phyloP scores from a whole-genome alignment of 2,329 filamentous ascomycete genomes.

The Aspergillus glaucus region DNA sequence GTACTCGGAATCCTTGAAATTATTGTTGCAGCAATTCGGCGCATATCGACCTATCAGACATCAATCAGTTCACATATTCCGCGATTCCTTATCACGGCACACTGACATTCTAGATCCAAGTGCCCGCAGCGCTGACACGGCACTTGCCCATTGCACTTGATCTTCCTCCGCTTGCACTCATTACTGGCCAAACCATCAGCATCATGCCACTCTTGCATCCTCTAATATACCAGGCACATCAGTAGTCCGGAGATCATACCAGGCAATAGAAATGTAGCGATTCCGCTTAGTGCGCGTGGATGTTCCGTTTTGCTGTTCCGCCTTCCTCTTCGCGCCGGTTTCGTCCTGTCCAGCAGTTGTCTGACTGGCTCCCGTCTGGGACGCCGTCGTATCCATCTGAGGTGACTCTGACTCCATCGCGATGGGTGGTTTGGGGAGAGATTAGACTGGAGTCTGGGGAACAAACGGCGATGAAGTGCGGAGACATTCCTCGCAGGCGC shows the following conservation, averaged over 20 bases:
- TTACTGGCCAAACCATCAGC: slow-evolving; percentile 39
- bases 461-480: slow-evolving; percentile 22
- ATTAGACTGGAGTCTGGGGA: slow-evolving; percentile 4
- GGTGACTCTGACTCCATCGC: slow-evolving; percentile 31
- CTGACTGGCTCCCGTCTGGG: slow-evolving; percentile 18
- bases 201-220: not conserved
- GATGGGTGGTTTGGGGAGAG: slow-evolving; percentile 1
- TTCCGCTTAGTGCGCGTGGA: slow-evolving; percentile 57
- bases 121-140: slow-evolving; percentile 62
- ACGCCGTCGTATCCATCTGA: slow-evolving; percentile 20
- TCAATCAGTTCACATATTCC: not conserved
- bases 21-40: slow-evolving; percentile 63
- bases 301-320: slow-evolving; percentile 39
- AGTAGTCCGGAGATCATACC: slow-evolving; percentile 38
- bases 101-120: slow-evolving; percentile 52
- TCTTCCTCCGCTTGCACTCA: slow-evolving; percentile 61
- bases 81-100: not conserved
- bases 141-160: slow-evolving; percentile 61
- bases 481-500: slow-evolving; percentile 28
- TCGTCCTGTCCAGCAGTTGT: slow-evolving; percentile 15
- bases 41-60: slow-evolving; percentile 49
- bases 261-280: slow-evolving; percentile 62
- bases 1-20: slow-evolving; percentile 80
- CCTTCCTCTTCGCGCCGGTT: slow-evolving; percentile 36
- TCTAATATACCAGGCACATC: too few relatives aligned